Evolutionary conservation across 768 basidiomycete genomes (phyloP).

Genomic region (Coprinellus micaceus): DNA sequence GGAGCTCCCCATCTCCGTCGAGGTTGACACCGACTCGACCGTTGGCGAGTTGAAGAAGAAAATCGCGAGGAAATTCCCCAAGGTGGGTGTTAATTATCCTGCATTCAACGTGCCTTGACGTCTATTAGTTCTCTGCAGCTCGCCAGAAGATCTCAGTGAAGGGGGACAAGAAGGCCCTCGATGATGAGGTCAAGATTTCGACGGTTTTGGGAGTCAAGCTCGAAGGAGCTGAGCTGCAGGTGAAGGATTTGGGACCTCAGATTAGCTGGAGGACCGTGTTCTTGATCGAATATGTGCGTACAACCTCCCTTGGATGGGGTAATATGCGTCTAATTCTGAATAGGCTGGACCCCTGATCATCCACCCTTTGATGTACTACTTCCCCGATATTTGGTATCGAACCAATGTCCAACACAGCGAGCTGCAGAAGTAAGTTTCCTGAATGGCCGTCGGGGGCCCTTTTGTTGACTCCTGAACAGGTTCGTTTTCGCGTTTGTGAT

Average conservation of each 20-base stretch:
- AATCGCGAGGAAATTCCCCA: slow-evolving; percentile 42
- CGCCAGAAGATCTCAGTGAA: slow-evolving; percentile 73
- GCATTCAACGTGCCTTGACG: background rate
- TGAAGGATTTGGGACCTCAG: slow-evolving; percentile 92
- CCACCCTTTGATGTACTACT: slow-evolving; percentile 80
- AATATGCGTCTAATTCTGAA: too few species aligned
- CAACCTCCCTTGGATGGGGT: background rate
- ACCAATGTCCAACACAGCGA: slow-evolving; percentile 65
- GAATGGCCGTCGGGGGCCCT: slow-evolving; percentile 11
- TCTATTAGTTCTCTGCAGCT: slow-evolving; percentile 57
- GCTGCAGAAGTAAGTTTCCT: slow-evolving; percentile 59
- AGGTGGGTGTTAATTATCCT: slow-evolving; percentile 21
- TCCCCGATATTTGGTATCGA: slow-evolving; percentile 69
- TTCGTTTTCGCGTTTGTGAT: slow-evolving; percentile 73
- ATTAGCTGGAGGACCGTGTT: slow-evolving; percentile 87
- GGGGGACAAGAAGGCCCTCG: slow-evolving; percentile 56
- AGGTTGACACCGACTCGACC: slow-evolving; percentile 51
- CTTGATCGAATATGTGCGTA: slow-evolving; percentile 88
- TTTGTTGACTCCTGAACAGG: slow-evolving; percentile 24
- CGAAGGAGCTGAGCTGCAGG: slow-evolving; percentile 60
- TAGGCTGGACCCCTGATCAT: slow-evolving; percentile 86
- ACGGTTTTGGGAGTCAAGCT: slow-evolving; percentile 47
- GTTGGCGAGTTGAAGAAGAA: slow-evolving; percentile 67
- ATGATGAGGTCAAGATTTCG: slow-evolving; percentile 58
- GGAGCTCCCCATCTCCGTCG: slow-evolving; percentile 48